Percentiles rank a stretch among this genome's conserved stretches.
These are phyloP conservation scores for Acanthamoeba triangularis DNA, from an alignment of 208 protist species.

Conservation along the genomic window DNA sequence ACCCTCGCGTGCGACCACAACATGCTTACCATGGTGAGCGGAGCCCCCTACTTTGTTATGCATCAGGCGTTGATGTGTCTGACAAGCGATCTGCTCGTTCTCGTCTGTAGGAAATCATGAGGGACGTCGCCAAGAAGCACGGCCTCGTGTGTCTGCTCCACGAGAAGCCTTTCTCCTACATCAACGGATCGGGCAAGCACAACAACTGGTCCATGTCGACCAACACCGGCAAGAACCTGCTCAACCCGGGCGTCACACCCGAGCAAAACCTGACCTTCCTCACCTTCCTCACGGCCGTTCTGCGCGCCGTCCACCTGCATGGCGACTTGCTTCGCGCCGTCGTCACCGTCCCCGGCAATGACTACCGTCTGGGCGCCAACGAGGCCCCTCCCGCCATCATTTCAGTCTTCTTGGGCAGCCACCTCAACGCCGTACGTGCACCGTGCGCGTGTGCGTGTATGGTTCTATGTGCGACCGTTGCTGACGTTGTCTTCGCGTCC, in stretches of 20 bases:
- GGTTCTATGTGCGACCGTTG: not conserved
- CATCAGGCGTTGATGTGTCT: not conserved
- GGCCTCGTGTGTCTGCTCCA: conserved; percentile 91
- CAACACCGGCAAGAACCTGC: conserved; percentile 86
- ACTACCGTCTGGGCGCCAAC: conserved; percentile 92
- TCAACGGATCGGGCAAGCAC: conserved; percentile 95
- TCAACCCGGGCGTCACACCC: conserved; percentile 81
- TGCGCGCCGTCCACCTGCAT: conserved; percentile 90
- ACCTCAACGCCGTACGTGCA: conserved; percentile 85
- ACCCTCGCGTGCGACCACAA: conserved; percentile 91
- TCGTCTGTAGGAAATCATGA: conserved; percentile 55
- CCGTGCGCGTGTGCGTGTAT: not conserved
- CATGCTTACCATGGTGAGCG: conserved; percentile 88
- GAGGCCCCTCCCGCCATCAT: conserved; percentile 95
- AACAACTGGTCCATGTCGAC: conserved; percentile 93
- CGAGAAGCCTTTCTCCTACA: conserved; percentile 94
- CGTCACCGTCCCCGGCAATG: conserved; percentile 91
- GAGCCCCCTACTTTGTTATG: not conserved
- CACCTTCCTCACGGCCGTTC: conserved; percentile 83
- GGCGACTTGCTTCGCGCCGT: conserved; percentile 90
- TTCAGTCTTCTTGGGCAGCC: conserved; percentile 92
- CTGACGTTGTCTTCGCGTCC: not conserved
- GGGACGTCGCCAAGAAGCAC: conserved; percentile 87
- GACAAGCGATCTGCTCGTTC: not conserved
- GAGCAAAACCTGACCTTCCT: conserved; percentile 85